Base-by-base conservation (phyloP, 1,139 yeast genomes). In the Suhomyces yuchorum region DNA sequence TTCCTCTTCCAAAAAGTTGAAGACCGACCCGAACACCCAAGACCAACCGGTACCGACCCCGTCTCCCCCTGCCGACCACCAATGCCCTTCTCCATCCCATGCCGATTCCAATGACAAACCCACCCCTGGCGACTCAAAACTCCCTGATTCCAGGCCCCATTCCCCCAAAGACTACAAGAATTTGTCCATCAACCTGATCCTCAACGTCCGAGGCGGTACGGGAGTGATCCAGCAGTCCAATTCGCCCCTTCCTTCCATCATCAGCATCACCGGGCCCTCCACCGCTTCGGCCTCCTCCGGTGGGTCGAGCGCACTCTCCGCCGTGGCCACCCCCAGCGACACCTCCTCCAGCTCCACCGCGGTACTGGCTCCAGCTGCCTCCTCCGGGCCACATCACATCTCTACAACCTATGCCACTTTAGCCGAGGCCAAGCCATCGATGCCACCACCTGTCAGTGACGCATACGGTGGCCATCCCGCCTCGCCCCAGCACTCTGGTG, bases 151-250 rank as follows among this genome's bases (percentile, higher is more conserved):
- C 4, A 37, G 40, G 2, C 44, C 46, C 5, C 45, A 23, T 19
- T 48, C 52, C 6, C 51, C 54, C 30, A 51, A 48, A 37, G 51
- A 47, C 36, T 47, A 50, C 43, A 52, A 51, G 44, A 54, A 48
- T 35, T 44, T 54, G 34, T 48, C 53, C 3, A 54, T 54, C 30
- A 51, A 50, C 42, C 51, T 49, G 54, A 54, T 52, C 11, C 45
- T 54, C 9, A 54, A 54, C 34, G 49, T 51, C 11, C 35, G 41
- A 18, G 48, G 48, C 23, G 41, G 28, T 22, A 20, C 36, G 4
- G 26, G 36, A 11, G 23, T 38, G 23, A 26, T 37, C 12, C 39
- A 37, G 15, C 26, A 23, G 8, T 20, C 38, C 28, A 23, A 11
- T 15, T 8, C 19, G 12, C 19, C 30, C 7, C 30, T 37, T 9